Base-by-base conservation (phyloP, 1,284 basidiomycete genomes). In the Neonothopanus nambi region DNA sequence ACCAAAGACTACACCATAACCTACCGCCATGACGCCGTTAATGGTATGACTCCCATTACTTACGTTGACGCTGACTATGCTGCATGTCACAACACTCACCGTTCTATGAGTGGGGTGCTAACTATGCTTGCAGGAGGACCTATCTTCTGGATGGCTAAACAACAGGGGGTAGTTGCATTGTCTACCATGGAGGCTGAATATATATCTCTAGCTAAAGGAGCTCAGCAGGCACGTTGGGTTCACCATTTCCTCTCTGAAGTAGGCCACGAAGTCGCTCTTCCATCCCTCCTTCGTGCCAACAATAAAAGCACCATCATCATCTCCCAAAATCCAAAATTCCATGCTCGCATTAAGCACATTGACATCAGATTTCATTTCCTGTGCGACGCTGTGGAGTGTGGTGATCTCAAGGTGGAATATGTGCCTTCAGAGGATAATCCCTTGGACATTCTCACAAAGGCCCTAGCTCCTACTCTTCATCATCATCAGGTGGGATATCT, bases 161-260 rank as follows among this genome's bases (percentile, higher is more conserved):
- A 57, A 1, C 71, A 74, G 52, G 51, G 36, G 0, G 61, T 62
- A 1, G 63, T 74, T 5, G 65, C 73, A 1, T 46, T 62, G 3
- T 76, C 68, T 0, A 71, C 69, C 0, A 63, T 64, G 0, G 73
- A 77, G 53, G 70, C 70, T 0, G 71, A 77, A 49, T 76, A 75
- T 55, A 67, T 76, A 50, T 66, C 68, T 0, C 36, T 66, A 0
- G 61, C 59, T 0, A 41, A 62, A 12, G 65, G 65, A 0, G 50
- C 62, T 0, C 60, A 67, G 33, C 67, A 75, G 43, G 59, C 61
- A 0, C 24, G 65, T 1, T 76, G 73, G 73, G 61, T 75, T 35
- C 42, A 56, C 12, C 48, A 57, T 12, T 63, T 70, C 42, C 51
- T 71, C 7, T 33, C 39, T 2, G 66, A 74, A 44, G 49, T 70